Evolutionary conservation across 2,329 filamentous ascomycete species (phyloP), one percentile per base, ranked within the genome.

Genomic region (Pleurostoma richardsiae): DNA sequence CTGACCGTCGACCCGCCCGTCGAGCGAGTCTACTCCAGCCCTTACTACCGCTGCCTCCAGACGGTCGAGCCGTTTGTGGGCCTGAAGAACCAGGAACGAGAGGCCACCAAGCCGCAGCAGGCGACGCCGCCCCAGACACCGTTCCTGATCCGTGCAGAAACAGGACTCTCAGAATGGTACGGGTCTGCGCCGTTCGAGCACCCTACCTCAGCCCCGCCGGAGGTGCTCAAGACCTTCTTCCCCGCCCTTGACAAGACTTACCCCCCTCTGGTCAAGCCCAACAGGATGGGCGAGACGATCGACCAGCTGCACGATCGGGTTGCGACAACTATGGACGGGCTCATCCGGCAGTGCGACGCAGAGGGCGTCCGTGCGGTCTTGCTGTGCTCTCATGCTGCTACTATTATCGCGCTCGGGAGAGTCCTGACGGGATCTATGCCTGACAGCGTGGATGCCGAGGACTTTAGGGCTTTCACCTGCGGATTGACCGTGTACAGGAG

Each of bases 321-420:
- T 29, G 86, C 88, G 4, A 81, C 80, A 41, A 80, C 85, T 3
- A 68, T 95, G 39, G 71, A 79, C 40, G 77, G 76, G 41, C 82
- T 96, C 54, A 85, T 96, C 54, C 73, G 77, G 29, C 77, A 82
- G 45, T 83, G 88, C 49, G 90, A 96, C 60, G 65, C 67, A n/a
- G 76, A 86, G 42, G 80, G 82, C n/a, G 73, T 79, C 38, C 82
- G 79, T 56, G 78, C 88, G 0, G 75, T 96, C 28, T 66, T 96
- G 39, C 75, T 99, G 38, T 96, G 89, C 67, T 86, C 88, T 2
- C 94, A 99, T 70, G 94, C 94, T 2, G 94, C 94, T 4, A 82
- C 85, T 8, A 79, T 97, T 58, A 96, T 99, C 61, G 86, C 88
- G 6, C 79, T 94, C 54, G 92, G 92, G 1, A 79, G 94, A 39